Base-by-base conservation (phyloP, 1,139 yeast genomes). In the Maudiozyma humilis region DNA sequence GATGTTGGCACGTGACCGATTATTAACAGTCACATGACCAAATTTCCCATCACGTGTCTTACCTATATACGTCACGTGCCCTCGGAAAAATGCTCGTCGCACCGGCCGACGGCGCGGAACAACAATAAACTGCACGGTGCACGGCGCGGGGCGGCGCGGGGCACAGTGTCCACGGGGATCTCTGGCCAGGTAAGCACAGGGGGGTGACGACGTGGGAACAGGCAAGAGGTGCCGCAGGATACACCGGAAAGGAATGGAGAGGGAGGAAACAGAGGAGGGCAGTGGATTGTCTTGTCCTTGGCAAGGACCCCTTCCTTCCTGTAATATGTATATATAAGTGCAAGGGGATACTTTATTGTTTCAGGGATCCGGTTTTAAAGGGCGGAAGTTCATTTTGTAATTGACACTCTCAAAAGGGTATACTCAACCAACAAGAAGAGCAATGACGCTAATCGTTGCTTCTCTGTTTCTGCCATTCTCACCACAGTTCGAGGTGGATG, bases 401-500 rank as follows among this genome's bases (percentile, higher is more conserved):
- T n/a, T n/a, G n/a, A n/a, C n/a, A n/a, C n/a, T n/a, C n/a, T n/a
- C n/a, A n/a, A n/a, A n/a, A n/a, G n/a, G n/a, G n/a, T n/a, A n/a
- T n/a, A n/a, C n/a, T n/a, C n/a, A n/a, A n/a, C n/a, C n/a, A n/a
- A n/a, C n/a, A n/a, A n/a, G n/a, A n/a, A n/a, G n/a, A n/a, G 41
- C 16, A 15, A 61, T 62, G 65, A 57, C 59, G 14, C 55, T 62
- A 32, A 60, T 62, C 30, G 56, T 62, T 19, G 65, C 64, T 10
- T 60, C 65, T 13, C 46, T 62, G 41, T 62, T 62, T 44, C 49
- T 62, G 40, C 65, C 65, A 13, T 54, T 55, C 44, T 58, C 60
- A 40, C 64, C 65, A 10, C 64, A 60, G 41, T 62, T 62, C 40
- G 62, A 60, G 49, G 51, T 59, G n/a, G 49, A 52, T 27, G 55